Evolutionary conservation across 352 stramenopile species (phyloP).

Genomic region (Globisporangium ultimum): DNA sequence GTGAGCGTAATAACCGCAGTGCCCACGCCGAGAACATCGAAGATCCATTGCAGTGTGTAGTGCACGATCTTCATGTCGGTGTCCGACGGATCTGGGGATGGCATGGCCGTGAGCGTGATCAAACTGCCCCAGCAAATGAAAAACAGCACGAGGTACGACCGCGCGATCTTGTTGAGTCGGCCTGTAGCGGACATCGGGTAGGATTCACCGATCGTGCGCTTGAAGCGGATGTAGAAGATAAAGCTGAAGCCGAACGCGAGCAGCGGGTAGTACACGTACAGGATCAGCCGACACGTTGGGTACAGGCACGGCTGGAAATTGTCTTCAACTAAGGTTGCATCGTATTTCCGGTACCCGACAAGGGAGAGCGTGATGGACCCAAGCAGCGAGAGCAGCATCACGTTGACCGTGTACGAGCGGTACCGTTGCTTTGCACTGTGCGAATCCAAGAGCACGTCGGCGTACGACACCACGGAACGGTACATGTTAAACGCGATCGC

Average conservation of each 20-base stretch:
- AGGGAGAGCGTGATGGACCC: slow-evolving; percentile 58
- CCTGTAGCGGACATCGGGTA: slow-evolving; percentile 68
- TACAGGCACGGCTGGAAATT: slow-evolving; percentile 65
- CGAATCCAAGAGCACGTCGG: slow-evolving; percentile 65
- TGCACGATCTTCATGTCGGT: slow-evolving; percentile 25
- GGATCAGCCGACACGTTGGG: slow-evolving; percentile 58
- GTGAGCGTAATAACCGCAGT: slow-evolving; percentile 69
- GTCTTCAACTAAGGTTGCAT: slow-evolving; percentile 21
- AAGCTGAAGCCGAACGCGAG: slow-evolving; percentile 73
- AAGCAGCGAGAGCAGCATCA: slow-evolving; percentile 59
- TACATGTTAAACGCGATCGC: slow-evolving; percentile 82
- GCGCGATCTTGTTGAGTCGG: slow-evolving; percentile 59
- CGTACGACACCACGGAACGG: slow-evolving; percentile 72
- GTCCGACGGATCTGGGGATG: slow-evolving; percentile 24
- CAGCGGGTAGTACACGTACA: slow-evolving; percentile 78
- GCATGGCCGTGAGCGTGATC: slow-evolving; percentile 56
- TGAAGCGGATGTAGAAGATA: slow-evolving; percentile 77
- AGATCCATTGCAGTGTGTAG: slow-evolving; percentile 61
- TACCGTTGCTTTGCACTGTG: slow-evolving; percentile 59
- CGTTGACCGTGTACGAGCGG: slow-evolving; percentile 60
- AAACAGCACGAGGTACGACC: slow-evolving; percentile 69
- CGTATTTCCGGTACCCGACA: slow-evolving; percentile 43
- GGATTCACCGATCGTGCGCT: slow-evolving; percentile 65
- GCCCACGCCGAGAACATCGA: slow-evolving; percentile 62
- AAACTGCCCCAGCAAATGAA: slow-evolving; percentile 73